phyloP scores from a whole-genome alignment of 805 yeast species.

The Candida sanyiensis region DNA sequence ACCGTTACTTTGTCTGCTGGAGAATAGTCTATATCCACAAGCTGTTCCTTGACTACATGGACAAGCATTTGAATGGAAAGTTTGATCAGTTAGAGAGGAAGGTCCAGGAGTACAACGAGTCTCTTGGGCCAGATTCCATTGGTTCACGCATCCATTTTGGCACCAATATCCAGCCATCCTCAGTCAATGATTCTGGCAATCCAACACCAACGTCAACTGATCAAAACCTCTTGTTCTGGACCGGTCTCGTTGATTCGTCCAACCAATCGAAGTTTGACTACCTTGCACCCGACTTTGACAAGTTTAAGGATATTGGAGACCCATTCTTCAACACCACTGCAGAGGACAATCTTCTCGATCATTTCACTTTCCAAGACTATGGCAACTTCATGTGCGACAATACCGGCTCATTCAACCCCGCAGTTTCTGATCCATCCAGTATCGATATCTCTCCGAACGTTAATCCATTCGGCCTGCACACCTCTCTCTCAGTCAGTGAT shows the following conservation, averaged over 20 bases:
- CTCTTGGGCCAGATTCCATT: background rate
- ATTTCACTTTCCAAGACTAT: slow-evolving; percentile 12
- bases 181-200: too few species aligned
- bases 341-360: background rate
- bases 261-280: slow-evolving; percentile 27
- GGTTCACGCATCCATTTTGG: background rate
- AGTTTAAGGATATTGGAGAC: slow-evolving; percentile 19
- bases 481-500: slow-evolving; percentile 8
- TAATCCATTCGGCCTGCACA: background rate
- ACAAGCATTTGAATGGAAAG: slow-evolving; percentile 17
- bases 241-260: slow-evolving; percentile 20
- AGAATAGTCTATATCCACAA: slow-evolving; percentile 21
- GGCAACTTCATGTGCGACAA: slow-evolving; percentile 1
- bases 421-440: background rate
- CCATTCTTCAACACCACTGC: slow-evolving; percentile 19
- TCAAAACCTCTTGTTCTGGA: too few species aligned
- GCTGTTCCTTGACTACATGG: slow-evolving; percentile 21
- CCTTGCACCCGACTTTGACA: slow-evolving; percentile 22
- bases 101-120: slow-evolving; percentile 4
- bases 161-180: too few species aligned
- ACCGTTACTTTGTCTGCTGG: slow-evolving; percentile 27
- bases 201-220: background rate
- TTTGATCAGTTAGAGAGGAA: slow-evolving; percentile 10
- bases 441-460: background rate
- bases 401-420: background rate